phyloP scores from a whole-genome alignment of 768 basidiomycete genomes.

The Agaricus blazei region DNA sequence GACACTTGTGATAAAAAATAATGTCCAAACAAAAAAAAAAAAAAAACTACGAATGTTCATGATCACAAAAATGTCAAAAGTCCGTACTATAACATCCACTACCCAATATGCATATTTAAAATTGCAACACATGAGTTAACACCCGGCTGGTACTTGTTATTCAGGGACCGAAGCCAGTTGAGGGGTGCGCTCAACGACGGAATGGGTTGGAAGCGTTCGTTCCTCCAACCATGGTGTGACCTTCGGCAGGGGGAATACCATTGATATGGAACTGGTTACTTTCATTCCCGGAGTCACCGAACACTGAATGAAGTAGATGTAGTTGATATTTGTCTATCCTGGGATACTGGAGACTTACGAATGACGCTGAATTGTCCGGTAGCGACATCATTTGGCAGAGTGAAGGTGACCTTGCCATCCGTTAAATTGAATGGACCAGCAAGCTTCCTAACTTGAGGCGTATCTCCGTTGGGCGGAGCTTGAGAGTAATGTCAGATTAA shows the following conservation, averaged over 20 bases:
- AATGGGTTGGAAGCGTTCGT: too few species aligned
- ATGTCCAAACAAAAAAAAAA: too few species aligned
- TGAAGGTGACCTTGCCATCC: constrained; percentile 27
- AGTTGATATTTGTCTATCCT: not conserved
- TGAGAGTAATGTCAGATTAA: constrained; percentile 20
- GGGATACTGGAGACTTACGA: constrained; percentile 26
- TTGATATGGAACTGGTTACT: constrained; percentile 33
- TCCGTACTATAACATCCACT: too few species aligned
- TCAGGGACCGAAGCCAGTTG: too few species aligned
- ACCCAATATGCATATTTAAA: too few species aligned
- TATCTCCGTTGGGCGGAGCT: constrained; percentile 4
- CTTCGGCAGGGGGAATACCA: not conserved
- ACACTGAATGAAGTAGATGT: constrained; percentile 24
- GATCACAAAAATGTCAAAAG: too few species aligned
- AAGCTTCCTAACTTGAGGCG: not conserved
- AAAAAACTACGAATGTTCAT: too few species aligned
- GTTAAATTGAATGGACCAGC: constrained; percentile 27
- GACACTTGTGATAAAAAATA: too few species aligned
- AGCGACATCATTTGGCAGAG: constrained; percentile 27
- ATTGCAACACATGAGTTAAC: too few species aligned
- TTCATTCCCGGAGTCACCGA: constrained; percentile 44
- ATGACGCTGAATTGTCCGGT: constrained; percentile 33
- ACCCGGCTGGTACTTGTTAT: too few species aligned
- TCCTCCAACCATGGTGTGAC: not conserved
- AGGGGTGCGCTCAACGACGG: too few species aligned